Evolutionary conservation across 345 rosid species (phyloP), one percentile per base, ranked within the genome.

Genomic region (Capsella bursapastoris): DNA sequence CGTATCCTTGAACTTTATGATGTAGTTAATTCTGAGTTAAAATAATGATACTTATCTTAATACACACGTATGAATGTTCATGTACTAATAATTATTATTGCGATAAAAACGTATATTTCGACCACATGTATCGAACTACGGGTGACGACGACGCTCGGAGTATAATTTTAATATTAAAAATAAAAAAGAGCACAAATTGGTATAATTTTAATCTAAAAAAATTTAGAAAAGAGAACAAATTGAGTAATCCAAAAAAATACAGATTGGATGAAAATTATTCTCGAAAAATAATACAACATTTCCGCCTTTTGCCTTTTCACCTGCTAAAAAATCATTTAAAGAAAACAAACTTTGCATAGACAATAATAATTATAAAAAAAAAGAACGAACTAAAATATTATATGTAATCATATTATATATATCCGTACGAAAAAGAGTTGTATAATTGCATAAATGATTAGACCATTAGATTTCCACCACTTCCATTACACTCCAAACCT

Each of bases 241-340:
- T 18, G 62, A 67, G 68, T 62, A 76, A 64, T 61, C 75, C 79
- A 76, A 68, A 76, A 64, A 45, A 28, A 53, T 69, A 76, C 79
- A 76, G 79, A 76, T 69, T 53, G 79, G 70, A 70, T 62, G 65
- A 62, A 76, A 22, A 62, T 69, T 69, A 76, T 76, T 76, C 64
- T 35, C 51, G 13, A 43, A 52, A 27, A 68, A 75, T 75, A 60
- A 75, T 68, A 53, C 22, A 50, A 49, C 62, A 57, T 67, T 67
- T 43, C 48, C 16, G 8, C 70, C 52, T 61, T 62, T 69, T 62
- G 70, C 79, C 58, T 76, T 76, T 62, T 69, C 51, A 76, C 57
- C 79, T 76, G 65, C 64, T 76, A 40, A 44, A 22, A 44, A 15
- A 15, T 51, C 12, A 28, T 53, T 59, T 14, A 41, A 28, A n/a